A percentile compares a stretch with the other conserved stretches of the same genome.
These are phyloP conservation scores for Candida morakotiae DNA, from an alignment of 805 yeast genomes.

Conservation along the genomic window DNA sequence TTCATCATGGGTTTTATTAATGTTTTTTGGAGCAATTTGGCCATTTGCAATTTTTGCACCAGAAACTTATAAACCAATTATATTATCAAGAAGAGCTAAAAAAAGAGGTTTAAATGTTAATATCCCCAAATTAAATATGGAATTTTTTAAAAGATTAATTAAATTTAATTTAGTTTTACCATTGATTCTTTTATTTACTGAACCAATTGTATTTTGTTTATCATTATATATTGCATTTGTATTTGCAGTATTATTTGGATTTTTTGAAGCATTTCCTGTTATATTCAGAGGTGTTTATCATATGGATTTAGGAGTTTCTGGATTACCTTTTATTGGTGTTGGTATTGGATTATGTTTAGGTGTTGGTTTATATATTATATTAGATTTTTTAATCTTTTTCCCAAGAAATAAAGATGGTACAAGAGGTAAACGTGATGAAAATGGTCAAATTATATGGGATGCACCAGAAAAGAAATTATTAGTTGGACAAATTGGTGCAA, in stretches of 20 bases:
- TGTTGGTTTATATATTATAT: conserved; percentile 43
- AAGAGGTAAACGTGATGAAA: conserved; percentile 47
- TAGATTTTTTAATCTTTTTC: conserved; percentile 49
- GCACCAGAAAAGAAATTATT: conserved; percentile 60
- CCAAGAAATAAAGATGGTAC: conserved; percentile 62
- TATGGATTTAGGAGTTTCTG: conserved; percentile 60
- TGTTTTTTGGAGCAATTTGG: conserved; percentile 59
- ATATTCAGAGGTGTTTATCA: conserved; percentile 62
- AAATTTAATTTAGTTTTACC: conserved; percentile 58
- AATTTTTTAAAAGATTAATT: conserved; percentile 43
- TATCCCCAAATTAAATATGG: conserved; percentile 26
- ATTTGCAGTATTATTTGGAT: conserved; percentile 74
- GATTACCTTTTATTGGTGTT: conserved; percentile 68
- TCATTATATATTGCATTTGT: conserved; percentile 70
- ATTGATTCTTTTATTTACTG: conserved; percentile 61
- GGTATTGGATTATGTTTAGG: conserved; percentile 65
- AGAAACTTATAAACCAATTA: conserved; percentile 75
- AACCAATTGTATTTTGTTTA: conserved; percentile 70
- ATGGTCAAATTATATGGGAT: conserved; percentile 52
- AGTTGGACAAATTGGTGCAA: conserved; percentile 63
- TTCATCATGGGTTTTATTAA: conserved; percentile 58
- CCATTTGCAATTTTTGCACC: conserved; percentile 48
- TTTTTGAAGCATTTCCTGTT: conserved; percentile 75
- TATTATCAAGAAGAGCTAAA: conserved; percentile 56
- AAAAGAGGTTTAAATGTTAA: conserved; percentile 53